A percentile compares a stretch with the other conserved stretches of the same genome.
phyloP scores from a whole-genome alignment of 306 rosid genomes.

The Luffa acutangula region DNA sequence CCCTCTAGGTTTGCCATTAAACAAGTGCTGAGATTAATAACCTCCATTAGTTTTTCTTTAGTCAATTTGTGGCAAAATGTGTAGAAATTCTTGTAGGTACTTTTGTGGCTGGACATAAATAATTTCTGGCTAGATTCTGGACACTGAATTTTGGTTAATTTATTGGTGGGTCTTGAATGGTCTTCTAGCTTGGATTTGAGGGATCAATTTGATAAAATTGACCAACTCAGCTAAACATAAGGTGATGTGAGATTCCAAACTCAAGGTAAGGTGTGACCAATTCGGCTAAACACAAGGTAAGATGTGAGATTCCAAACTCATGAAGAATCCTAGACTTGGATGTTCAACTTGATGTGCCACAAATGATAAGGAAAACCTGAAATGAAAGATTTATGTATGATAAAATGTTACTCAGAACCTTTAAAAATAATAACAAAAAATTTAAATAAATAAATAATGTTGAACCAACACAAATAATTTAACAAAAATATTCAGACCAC shows the following conservation, averaged over 20 bases:
- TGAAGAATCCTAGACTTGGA: conserved; percentile 2
- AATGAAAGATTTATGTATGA: neutral
- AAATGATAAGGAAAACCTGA: neutral
- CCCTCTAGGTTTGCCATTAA: no score
- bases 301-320: neutral
- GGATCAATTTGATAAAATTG: neutral
- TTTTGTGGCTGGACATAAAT: neutral
- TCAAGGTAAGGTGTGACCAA: neutral
- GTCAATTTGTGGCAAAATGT: neutral
- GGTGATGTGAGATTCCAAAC: no score
- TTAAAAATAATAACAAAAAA: neutral
- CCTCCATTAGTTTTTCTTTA: neutral
- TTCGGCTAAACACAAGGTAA: neutral
- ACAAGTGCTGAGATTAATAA: neutral
- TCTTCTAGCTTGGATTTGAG: neutral
- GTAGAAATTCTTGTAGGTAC: neutral
- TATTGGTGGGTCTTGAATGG: neutral
- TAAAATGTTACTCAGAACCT: neutral
- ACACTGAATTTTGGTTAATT: neutral
- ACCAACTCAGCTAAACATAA: no score
- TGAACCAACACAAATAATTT: neutral
- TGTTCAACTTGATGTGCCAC: neutral
- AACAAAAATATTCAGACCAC: neutral
- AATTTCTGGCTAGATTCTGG: neutral
- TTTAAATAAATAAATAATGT: neutral